Base-by-base conservation (phyloP, 805 yeast species). In the Metschnikowia arizonensis region DNA sequence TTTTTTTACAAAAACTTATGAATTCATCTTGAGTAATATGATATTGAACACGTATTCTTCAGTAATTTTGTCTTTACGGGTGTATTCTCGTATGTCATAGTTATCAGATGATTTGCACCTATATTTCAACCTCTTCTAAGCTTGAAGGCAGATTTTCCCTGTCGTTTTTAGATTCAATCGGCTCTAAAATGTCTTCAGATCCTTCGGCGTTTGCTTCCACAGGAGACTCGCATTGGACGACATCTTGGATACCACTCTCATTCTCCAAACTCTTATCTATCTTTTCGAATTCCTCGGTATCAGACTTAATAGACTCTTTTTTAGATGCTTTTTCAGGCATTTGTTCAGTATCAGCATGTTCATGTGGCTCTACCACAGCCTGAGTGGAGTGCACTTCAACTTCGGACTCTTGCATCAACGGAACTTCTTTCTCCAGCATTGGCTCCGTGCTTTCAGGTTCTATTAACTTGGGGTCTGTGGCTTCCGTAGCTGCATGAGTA, bases 71-170 rank as follows among this genome's bases (percentile, higher is more conserved):
- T 4, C 6, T 21, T 21, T 21, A 21, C 24, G 24, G 4, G 24
- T 5, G 24, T 21, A 28, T 6, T 6, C 15, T n/a, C 15, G 33
- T 18, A 37, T 7, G 33, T 28, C 40, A 19, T 14, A 19, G 25
- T 26, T 25, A 17, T n/a, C 28, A 37, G 21, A 17, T 55, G 17
- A 45, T 49, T 17, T 31, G 42, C 2, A 41, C 55, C 34, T 44
- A 47, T 42, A 45, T 57, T 30, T 48, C 57, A 11, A 44, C 54
- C 14, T 29, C 37, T 32, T 48, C 50, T 17, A 41, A 47, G 33
- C 48, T 51, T 8, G 19, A 17, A n/a, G 40, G 46, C 18, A 41
- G 45, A 18, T 58, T 54, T 39, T 46, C 53, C 18, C 50, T 53
- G 15, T 46, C 52, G 24, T 48, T 36, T 7, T 17, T 41, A 19